A percentile compares a stretch with the other conserved stretches of the same genome.
Conservation (phyloP, 192 early-diverging fungal genomes). For the Podochytrium sp. region DNA sequence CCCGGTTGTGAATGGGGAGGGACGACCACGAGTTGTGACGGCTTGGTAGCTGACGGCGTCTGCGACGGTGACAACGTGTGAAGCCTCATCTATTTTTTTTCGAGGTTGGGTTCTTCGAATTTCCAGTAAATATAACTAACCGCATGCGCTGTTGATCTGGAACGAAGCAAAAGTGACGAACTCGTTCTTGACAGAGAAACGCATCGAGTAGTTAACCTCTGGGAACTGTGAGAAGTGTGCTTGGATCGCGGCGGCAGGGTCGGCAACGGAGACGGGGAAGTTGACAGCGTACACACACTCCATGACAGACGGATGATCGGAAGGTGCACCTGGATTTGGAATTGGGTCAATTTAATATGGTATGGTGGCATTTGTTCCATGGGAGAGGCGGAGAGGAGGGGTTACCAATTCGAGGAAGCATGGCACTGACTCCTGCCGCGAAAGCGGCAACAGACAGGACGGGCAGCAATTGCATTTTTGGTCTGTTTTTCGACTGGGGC, state of each 20-base stretch:
- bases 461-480: too few species aligned
- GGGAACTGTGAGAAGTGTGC: background rate
- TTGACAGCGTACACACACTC: background rate
- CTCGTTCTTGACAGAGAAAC: background rate
- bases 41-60: background rate
- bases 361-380: too few species aligned
- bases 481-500: too few species aligned
- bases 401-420: too few species aligned
- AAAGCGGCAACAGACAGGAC: too few species aligned
- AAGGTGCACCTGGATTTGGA: background rate
- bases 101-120: background rate
- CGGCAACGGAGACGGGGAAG: background rate
- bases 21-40: background rate
- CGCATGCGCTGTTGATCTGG: background rate
- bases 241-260: background rate
- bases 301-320: background rate
- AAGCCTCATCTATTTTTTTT: background rate
- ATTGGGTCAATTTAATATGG: too few species aligned
- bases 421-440: too few species aligned
- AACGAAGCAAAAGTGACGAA: background rate
- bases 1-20: background rate
- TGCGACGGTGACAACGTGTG: conserved; percentile 2
- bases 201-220: background rate
- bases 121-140: background rate
- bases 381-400: too few species aligned